Conservation (phyloP, 2,329 filamentous ascomycete genomes). For the Whalleya microplaca region DNA sequence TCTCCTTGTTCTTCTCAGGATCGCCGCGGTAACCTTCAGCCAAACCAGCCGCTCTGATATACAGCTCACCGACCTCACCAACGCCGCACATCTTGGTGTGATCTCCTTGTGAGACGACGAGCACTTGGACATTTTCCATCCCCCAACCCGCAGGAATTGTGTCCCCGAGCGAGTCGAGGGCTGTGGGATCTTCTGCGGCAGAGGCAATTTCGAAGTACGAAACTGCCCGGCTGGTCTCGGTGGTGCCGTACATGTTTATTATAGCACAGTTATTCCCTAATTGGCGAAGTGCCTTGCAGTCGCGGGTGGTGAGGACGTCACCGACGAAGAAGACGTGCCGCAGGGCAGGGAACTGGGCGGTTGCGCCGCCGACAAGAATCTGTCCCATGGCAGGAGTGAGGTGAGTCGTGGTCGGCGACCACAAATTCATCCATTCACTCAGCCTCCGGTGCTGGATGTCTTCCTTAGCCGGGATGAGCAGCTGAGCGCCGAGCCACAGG, state of each 20-base stretch:
- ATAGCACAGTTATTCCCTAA: constrained; percentile 77
- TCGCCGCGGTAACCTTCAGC: constrained; percentile 66
- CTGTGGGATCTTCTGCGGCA: constrained; percentile 60
- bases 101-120: constrained; percentile 76
- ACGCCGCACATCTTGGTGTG: constrained; percentile 72
- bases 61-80: constrained; percentile 84
- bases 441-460: constrained; percentile 86
- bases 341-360: constrained; percentile 75
- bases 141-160: constrained; percentile 82
- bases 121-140: constrained; percentile 86
- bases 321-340: constrained; percentile 87
- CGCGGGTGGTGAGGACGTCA: constrained; percentile 82
- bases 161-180: constrained; percentile 57
- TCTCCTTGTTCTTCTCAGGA: constrained; percentile 64
- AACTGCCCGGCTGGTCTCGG: constrained; percentile 47
- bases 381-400: constrained; percentile 97
- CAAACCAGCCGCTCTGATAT: constrained; percentile 68
- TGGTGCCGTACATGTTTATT: constrained; percentile 87
- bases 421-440: constrained; percentile 90
- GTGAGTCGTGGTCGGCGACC: constrained; percentile 82
- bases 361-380: constrained; percentile 85
- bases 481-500: constrained; percentile 78
- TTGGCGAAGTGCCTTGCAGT: constrained; percentile 75
- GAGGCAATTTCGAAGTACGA: constrained; percentile 81
- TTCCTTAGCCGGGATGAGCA: constrained; percentile 79